Base-by-base conservation (phyloP, 345 rosid species). In the Hibiscus tridactylites region DNA sequence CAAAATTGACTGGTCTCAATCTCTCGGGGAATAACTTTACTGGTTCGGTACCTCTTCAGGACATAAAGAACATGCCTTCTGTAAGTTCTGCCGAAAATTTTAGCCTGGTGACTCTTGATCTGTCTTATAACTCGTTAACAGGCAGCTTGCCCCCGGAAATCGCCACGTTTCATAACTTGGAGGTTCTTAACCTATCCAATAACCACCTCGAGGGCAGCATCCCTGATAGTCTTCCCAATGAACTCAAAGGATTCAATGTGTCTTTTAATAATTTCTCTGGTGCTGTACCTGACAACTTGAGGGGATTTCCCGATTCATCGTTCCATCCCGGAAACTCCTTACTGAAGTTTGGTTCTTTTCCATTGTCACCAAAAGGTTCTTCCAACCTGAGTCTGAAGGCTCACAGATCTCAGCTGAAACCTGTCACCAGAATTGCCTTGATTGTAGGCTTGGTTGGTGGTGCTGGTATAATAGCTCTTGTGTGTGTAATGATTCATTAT, bases 221-320 rank as follows among this genome's bases (percentile, higher is more conserved):
- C 39, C 96, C 96, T 21, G 81, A 76, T 64, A 83, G 79, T 76
- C 85, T 90, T 78, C 85, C 96, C 9, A 86, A 79, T 35, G 81
- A 79, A 75, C 75, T 93, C 82, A 81, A 79, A 79, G 86, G 79
- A 67, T 77, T 93, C 76, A 75, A 79, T 73, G 88, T 89, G 64
- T 90, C 96, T 56, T 81, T 73, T 73, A 93, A 93, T 81, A 91
- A 89, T 81, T 84, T 93, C 69, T 89, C 98, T 54, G 98, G 98
- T 59, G 75, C 65, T 10, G 75, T 93, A 6, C 98, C 98, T 5
- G 83, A 74, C 62, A 87, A 82, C 77, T 82, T 93, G 59, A 80
- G 79, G 78, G 71, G 77, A 47, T 93, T 91, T 85, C 93, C 98
- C 60, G 93, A 85, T 71, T 85, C 97, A 19, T 80, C 96, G 31